A percentile compares a stretch with the other conserved stretches of the same genome.
phyloP scores from a whole-genome alignment of 2,329 filamentous ascomycete genomes.

The Diplodia corticola region DNA sequence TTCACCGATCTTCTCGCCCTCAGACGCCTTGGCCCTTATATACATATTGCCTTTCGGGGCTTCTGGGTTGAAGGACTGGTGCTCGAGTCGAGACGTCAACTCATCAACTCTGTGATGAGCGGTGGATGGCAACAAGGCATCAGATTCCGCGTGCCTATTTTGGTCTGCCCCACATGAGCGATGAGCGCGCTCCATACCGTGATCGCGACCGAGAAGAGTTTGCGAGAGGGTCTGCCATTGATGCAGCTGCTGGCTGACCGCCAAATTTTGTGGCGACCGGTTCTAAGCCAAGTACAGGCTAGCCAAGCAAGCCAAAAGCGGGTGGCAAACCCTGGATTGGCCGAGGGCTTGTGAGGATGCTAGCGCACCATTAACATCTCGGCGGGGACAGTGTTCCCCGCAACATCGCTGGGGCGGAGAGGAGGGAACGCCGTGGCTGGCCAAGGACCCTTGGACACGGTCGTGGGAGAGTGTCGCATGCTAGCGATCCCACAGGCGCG shows the following conservation, averaged over 20 bases:
- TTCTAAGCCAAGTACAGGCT: not conserved
- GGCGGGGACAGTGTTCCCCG: not conserved
- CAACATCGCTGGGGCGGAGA: not conserved
- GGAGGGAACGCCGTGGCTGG: not conserved
- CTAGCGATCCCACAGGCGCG: not conserved
- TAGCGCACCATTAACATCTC: not conserved
- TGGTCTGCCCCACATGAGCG: not conserved
- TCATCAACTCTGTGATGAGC: not conserved
- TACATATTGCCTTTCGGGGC: not conserved
- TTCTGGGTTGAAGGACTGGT: not conserved
- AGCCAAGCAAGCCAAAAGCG: not conserved
- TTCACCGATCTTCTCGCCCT: not conserved
- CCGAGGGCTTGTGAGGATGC: not conserved
- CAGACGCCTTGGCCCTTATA: not conserved
- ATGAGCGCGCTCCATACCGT: not conserved
- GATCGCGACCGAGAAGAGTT: not conserved
- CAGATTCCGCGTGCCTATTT: not conserved
- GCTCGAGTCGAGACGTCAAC: not conserved
- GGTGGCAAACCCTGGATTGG: not conserved
- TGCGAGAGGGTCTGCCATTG: not conserved
- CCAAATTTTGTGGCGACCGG: not conserved
- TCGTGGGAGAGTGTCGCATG: not conserved
- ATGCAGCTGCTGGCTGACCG: not conserved
- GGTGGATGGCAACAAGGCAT: not conserved
- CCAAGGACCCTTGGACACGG: not conserved